phyloP scores from a whole-genome alignment of 257 asterid genomes.

The Henckelia pumila region DNA sequence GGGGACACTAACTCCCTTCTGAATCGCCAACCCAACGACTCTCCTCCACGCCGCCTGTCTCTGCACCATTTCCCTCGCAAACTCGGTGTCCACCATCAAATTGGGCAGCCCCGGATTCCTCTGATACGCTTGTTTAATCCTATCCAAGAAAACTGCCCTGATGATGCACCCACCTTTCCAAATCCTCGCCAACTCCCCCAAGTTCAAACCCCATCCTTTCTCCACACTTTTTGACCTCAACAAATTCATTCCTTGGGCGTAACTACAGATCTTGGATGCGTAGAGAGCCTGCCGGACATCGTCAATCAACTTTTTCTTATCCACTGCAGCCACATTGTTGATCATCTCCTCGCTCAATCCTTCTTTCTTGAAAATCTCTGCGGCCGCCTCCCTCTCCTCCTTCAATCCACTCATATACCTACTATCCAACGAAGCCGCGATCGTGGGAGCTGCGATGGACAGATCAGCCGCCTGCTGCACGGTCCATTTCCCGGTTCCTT shows the following conservation, averaged over 20 bases:
- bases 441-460: slow-evolving; percentile 87
- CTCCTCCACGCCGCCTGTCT: slow-evolving; percentile 94
- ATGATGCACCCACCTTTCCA: slow-evolving; percentile 99
- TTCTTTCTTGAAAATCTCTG: slow-evolving; percentile 48
- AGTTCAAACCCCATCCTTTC: slow-evolving; percentile 84
- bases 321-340: slow-evolving; percentile 38
- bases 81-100: slow-evolving; percentile 81
- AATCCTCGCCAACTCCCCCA: slow-evolving; percentile 85
- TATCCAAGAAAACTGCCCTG: slow-evolving; percentile 88
- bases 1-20: slow-evolving; percentile 73
- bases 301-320: slow-evolving; percentile 75
- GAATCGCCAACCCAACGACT: slow-evolving; percentile 73
- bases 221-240: slow-evolving; percentile 79
- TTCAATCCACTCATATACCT: slow-evolving; percentile 88
- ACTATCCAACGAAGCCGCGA: slow-evolving; percentile 79
- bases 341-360: slow-evolving; percentile 56
- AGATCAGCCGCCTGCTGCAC: slow-evolving; percentile 98
- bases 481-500: slow-evolving; percentile 90
- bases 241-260: slow-evolving; percentile 95
- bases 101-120: slow-evolving; percentile 71
- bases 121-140: slow-evolving; percentile 89
- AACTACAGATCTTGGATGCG: slow-evolving; percentile 88
- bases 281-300: slow-evolving; percentile 96
- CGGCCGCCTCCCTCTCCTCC: slow-evolving; percentile 72
- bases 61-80: slow-evolving; percentile 92